Conservation (phyloP, 371 early-diverging fungal genomes). For the Mucor piriformis region DNA sequence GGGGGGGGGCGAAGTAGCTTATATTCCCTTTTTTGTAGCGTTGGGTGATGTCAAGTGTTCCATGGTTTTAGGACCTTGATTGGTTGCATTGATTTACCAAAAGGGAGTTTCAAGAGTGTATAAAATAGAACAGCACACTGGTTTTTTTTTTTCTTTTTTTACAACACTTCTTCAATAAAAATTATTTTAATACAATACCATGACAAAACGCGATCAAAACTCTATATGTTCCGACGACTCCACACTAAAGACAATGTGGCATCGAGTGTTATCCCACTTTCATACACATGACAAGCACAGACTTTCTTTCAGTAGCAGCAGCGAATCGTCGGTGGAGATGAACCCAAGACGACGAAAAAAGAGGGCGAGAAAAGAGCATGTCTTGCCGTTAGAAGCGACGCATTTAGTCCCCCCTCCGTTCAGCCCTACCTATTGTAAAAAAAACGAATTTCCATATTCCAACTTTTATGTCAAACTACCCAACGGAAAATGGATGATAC, state of each 20-base stretch:
- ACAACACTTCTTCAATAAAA: background rate
- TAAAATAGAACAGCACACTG: background rate
- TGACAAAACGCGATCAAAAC: background rate
- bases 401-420: slow-evolving; percentile 36
- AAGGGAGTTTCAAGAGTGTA: background rate
- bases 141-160: slow-evolving; percentile 6
- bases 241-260: slow-evolving; percentile 13
- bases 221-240: slow-evolving; percentile 6
- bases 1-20: background rate
- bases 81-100: background rate
- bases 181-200: background rate
- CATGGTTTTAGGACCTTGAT: background rate
- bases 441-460: slow-evolving; percentile 49
- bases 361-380: background rate
- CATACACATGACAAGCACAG: slow-evolving; percentile 1
- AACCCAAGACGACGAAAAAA: no score
- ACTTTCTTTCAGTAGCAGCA: no score
- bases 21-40: background rate
- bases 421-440: slow-evolving; percentile 47
- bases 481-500: slow-evolving; percentile 49
- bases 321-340: no score
- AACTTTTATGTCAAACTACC: slow-evolving; percentile 51
- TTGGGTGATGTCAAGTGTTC: slow-evolving; percentile 19
- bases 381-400: background rate
- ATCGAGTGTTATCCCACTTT: slow-evolving; percentile 10